Evolutionary conservation across 2,329 filamentous ascomycete genomes (phyloP).

Genomic region (Juglanconis juglandina): DNA sequence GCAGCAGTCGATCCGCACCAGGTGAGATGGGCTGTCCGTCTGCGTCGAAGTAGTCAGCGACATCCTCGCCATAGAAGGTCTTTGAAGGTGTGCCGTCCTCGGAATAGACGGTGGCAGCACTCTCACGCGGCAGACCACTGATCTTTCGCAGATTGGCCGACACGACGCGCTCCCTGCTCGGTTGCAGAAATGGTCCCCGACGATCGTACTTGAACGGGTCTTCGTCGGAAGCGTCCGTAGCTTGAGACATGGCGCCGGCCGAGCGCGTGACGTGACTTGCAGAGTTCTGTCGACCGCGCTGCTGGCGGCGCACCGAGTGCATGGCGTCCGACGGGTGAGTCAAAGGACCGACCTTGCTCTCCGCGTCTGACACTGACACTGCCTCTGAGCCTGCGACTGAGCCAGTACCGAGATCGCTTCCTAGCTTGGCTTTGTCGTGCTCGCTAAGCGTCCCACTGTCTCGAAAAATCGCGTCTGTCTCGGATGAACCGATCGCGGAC

Average conservation of each 20-base stretch:
- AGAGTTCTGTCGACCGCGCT: constrained; percentile 10
- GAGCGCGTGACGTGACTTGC: constrained; percentile 25
- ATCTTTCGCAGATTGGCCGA: constrained; percentile 36
- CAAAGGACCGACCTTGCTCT: neutral
- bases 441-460: neutral
- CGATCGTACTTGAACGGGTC: constrained; percentile 48
- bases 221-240: constrained; percentile 27
- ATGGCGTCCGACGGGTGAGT: constrained; percentile 7
- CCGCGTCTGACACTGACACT: neutral
- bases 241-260: constrained; percentile 23
- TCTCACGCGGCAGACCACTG: constrained; percentile 25
- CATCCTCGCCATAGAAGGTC: neutral
- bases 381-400: neutral
- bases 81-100: constrained; percentile 16
- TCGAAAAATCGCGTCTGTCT: neutral
- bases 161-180: constrained; percentile 40
- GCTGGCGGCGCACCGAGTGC: constrained; percentile 8
- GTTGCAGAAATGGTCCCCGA: constrained; percentile 36
- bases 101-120: constrained; percentile 22
- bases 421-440: neutral
- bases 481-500: neutral
- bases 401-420: neutral
- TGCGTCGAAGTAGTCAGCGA: neutral
- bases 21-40: neutral
- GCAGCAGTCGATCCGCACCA: neutral